Conservation (phyloP, 306 rosid species). For the Arachis hypogaea region DNA sequence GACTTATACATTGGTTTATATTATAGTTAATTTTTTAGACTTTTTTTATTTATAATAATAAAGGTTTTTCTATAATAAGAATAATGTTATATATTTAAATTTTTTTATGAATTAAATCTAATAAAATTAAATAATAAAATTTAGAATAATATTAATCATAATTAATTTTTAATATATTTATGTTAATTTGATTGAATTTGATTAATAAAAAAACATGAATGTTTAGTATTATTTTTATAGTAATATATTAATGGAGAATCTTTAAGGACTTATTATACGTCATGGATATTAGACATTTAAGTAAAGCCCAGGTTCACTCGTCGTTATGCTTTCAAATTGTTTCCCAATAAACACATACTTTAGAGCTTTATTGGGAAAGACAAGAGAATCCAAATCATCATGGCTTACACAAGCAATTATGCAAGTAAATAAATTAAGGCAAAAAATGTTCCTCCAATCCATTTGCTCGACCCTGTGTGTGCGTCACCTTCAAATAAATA, state of each 20-base stretch:
- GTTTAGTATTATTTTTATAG: background rate
- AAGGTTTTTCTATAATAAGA: no score
- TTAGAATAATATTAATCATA: no score
- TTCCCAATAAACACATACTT: conserved; percentile 29
- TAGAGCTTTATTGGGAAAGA: conserved; percentile 54
- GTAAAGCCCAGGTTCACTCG: conserved; percentile 43
- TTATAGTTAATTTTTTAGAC: no score
- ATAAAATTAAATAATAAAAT: no score
- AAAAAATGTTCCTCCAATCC: conserved; percentile 29
- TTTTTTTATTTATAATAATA: no score
- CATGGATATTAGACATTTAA: conserved; percentile 43
- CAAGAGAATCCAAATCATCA: conserved; percentile 78
- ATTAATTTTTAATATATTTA: no score
- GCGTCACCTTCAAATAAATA: conserved; percentile 48
- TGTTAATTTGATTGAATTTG: no score
- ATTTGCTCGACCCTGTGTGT: conserved; percentile 57
- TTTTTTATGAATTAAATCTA: no score
- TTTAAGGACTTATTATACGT: conserved; percentile 50
- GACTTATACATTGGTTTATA: no score
- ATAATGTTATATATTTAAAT: no score
- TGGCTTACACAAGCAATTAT: conserved; percentile 58
- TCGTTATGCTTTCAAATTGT: conserved; percentile 42
- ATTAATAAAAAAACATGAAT: background rate
- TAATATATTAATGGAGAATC: conserved; percentile 46
- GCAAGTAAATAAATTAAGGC: conserved; percentile 7